Percentiles rank a stretch among this genome's conserved stretches.
These are phyloP conservation scores for Amanita rubescens DNA, from an alignment of 768 basidiomycete species.

Conservation along the genomic window DNA sequence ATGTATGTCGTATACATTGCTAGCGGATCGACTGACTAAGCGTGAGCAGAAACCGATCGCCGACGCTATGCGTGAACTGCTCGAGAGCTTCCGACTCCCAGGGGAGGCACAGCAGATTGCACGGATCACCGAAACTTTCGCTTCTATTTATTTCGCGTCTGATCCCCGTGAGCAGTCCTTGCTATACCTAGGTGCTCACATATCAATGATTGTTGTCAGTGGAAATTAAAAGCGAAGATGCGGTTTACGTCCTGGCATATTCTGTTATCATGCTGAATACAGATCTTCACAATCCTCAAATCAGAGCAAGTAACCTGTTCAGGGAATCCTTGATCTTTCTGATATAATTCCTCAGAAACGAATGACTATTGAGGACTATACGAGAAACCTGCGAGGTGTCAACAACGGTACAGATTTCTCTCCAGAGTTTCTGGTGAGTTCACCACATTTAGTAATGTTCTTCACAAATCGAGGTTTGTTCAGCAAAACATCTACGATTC, in stretches of 20 bases:
- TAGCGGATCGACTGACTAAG: not conserved
- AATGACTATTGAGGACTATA: slow-evolving; percentile 95
- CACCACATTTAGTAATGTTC: not conserved
- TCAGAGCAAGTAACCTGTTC: slow-evolving; percentile 47
- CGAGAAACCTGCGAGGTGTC: slow-evolving; percentile 85
- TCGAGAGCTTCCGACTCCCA: slow-evolving; percentile 90
- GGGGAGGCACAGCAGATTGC: slow-evolving; percentile 93
- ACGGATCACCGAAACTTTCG: slow-evolving; percentile 92
- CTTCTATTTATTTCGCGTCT: slow-evolving; percentile 82
- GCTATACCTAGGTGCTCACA: slow-evolving; percentile 1
- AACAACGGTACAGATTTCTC: slow-evolving; percentile 83
- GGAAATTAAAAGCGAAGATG: slow-evolving; percentile 87
- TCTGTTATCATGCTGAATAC: slow-evolving; percentile 99
- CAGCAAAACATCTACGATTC: slow-evolving; percentile 91
- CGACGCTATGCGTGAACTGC: slow-evolving; percentile 91
- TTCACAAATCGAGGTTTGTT: not conserved
- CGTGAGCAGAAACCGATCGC: slow-evolving; percentile 77
- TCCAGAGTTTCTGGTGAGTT: slow-evolving; percentile 70
- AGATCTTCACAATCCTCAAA: slow-evolving; percentile 91
- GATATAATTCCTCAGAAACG: slow-evolving; percentile 63
- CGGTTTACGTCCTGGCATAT: slow-evolving; percentile 89
- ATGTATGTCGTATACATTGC: slow-evolving; percentile 40
- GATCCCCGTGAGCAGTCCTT: slow-evolving; percentile 55
- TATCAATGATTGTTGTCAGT: slow-evolving; percentile 25
- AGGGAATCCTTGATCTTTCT: not conserved